phyloP scores from a whole-genome alignment of 208 protist genomes.

The Endotrypanum monterogeii region DNA sequence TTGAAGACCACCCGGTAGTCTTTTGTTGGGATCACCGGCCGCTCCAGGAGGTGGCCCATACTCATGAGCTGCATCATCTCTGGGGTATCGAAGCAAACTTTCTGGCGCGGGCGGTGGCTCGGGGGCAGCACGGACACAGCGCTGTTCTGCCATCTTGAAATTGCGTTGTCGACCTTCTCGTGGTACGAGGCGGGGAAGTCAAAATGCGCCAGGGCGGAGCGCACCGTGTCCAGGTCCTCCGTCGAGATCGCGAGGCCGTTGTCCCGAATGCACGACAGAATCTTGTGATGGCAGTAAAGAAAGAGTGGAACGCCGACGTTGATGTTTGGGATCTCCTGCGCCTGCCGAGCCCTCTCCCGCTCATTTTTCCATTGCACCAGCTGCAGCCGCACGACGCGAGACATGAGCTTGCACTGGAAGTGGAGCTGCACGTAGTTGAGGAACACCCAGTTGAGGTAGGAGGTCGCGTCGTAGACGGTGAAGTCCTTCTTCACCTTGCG shows the following conservation, averaged over 20 bases:
- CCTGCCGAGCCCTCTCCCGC: slow-evolving; percentile 70
- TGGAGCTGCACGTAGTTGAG: slow-evolving; percentile 78
- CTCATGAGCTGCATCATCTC: slow-evolving; percentile 86
- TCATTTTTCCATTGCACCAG: slow-evolving; percentile 80
- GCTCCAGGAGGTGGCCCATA: slow-evolving; percentile 92
- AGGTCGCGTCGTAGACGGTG: slow-evolving; percentile 49
- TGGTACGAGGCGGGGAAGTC: slow-evolving; percentile 81
- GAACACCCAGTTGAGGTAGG: slow-evolving; percentile 77
- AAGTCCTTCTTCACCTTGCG: slow-evolving; percentile 49
- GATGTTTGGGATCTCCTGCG: slow-evolving; percentile 56
- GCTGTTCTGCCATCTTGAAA: slow-evolving; percentile 65
- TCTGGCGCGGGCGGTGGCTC: slow-evolving; percentile 48
- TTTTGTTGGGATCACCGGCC: slow-evolving; percentile 64
- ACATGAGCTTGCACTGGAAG: slow-evolving; percentile 76
- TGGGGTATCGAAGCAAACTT: slow-evolving; percentile 55
- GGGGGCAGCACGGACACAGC: slow-evolving; percentile 40
- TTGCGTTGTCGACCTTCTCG: slow-evolving; percentile 68
- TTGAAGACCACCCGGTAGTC: slow-evolving; percentile 94
- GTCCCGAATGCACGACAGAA: slow-evolving; percentile 71
- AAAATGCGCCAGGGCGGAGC: slow-evolving; percentile 74
- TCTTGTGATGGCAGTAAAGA: slow-evolving; percentile 77
- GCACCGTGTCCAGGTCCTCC: slow-evolving; percentile 74
- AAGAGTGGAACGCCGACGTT: slow-evolving; percentile 74
- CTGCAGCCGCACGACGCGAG: slow-evolving; percentile 65
- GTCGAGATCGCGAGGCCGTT: slow-evolving; percentile 55